phyloP scores from a whole-genome alignment of 305 asterid species.

The Rubia tinctorum region DNA sequence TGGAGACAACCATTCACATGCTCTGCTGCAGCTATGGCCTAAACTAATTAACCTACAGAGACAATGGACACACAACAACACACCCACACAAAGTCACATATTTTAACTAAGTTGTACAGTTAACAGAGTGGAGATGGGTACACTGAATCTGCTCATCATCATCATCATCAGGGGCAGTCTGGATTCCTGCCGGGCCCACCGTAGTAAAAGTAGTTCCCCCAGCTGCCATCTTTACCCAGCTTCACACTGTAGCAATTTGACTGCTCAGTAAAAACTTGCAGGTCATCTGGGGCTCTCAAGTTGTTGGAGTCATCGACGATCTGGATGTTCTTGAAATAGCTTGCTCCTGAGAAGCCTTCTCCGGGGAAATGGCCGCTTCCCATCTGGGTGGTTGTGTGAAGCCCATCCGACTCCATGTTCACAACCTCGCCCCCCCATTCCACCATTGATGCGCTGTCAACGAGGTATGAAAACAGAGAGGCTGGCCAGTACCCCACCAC shows the following conservation, averaged over 20 bases:
- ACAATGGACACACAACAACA: not conserved
- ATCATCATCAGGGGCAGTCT: not conserved
- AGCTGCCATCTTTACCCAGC: not conserved
- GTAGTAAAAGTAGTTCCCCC: not conserved
- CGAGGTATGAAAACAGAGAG: slow-evolving; percentile 9
- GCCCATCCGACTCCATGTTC: slow-evolving; percentile 11
- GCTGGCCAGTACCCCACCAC: slow-evolving; percentile 70
- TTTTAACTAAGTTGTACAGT: not conserved
- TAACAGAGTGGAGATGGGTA: not conserved
- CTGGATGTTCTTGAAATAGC: not conserved
- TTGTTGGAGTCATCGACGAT: not conserved
- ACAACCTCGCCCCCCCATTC: slow-evolving; percentile 29
- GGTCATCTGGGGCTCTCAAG: not conserved
- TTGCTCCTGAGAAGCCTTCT: not conserved
- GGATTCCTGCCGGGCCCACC: not conserved
- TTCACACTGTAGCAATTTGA: not conserved
- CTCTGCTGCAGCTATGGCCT: not conserved
- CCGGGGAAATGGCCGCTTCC: slow-evolving; percentile 7
- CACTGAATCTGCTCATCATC: not conserved
- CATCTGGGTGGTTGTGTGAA: slow-evolving; percentile 24
- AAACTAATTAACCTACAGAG: not conserved
- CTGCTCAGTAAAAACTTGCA: not conserved
- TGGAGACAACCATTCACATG: not conserved
- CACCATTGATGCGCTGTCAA: slow-evolving; percentile 17
- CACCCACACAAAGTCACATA: not conserved